Evolutionary conservation across 805 yeast genomes (phyloP).

Genomic region (Hanseniaspora vineae): DNA sequence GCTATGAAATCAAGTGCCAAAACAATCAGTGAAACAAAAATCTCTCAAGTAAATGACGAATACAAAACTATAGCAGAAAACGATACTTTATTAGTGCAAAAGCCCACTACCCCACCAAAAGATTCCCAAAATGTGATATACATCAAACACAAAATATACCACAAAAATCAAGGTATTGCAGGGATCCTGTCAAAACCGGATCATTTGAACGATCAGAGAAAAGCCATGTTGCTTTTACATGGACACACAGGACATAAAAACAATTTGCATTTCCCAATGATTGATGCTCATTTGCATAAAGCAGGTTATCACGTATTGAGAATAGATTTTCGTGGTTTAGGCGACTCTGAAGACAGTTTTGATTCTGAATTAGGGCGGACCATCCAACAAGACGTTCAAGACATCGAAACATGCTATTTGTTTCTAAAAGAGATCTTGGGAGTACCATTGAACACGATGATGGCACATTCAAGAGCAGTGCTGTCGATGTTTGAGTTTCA

Average conservation of each 20-base stretch:
- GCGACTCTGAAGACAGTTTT: conserved; percentile 44
- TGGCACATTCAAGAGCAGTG: conserved; percentile 74
- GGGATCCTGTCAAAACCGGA: conserved; percentile 26
- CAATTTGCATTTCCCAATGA: conserved; percentile 54
- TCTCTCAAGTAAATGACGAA: background rate
- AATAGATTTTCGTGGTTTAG: conserved; percentile 80
- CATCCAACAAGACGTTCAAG: conserved; percentile 53
- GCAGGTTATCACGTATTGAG: conserved; percentile 56
- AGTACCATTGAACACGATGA: conserved; percentile 34
- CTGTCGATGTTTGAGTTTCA: conserved; percentile 70
- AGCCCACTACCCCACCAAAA: background rate
- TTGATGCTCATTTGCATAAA: conserved; percentile 51
- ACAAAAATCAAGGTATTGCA: conserved; percentile 22
- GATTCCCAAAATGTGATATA: too few relatives aligned
- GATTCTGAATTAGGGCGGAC: conserved; percentile 35
- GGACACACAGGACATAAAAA: conserved; percentile 81
- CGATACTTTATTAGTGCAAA: background rate
- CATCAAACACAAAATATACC: conserved; percentile 11
- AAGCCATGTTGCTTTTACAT: conserved; percentile 55
- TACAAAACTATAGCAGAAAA: background rate
- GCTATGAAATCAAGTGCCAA: too few relatives aligned
- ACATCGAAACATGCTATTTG: conserved; percentile 37
- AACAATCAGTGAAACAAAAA: too few relatives aligned
- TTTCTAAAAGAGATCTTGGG: conserved; percentile 19
- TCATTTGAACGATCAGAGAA: conserved; percentile 23